Evolutionary conservation across 164 flowering plant species (phyloP).

Genomic region (Litsea cubeba): DNA sequence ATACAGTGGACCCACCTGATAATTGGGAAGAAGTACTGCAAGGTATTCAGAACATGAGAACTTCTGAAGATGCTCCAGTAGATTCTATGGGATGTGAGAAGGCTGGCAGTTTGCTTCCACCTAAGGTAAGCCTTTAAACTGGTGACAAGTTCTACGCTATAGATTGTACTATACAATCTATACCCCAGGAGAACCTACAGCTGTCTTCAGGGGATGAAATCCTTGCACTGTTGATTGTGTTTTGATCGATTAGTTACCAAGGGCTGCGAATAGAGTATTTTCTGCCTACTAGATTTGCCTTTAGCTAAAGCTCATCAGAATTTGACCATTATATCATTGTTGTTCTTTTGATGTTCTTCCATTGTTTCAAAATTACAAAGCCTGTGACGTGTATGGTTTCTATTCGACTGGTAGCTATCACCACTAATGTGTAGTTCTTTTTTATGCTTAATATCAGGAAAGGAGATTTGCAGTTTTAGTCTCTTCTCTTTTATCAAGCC

Average conservation of each 20-base stretch:
- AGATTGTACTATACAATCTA: background rate
- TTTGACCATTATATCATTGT: no score
- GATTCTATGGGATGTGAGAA: conserved; percentile 97
- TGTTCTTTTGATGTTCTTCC: background rate
- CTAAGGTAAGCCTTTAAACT: conserved; percentile 47
- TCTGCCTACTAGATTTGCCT: background rate
- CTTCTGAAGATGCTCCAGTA: conserved; percentile 90
- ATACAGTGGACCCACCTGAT: conserved; percentile 53
- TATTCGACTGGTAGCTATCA: background rate
- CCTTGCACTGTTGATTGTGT: background rate
- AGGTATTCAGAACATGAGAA: conserved; percentile 81
- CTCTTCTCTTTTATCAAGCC: conserved; percentile 95
- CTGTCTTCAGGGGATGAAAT: background rate
- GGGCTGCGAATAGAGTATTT: background rate
- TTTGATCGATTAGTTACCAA: background rate
- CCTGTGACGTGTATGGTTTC: background rate
- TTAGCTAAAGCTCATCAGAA: background rate
- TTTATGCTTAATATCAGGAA: conserved; percentile 46
- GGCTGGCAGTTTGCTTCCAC: conserved; percentile 82
- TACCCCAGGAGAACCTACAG: background rate
- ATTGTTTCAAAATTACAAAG: background rate
- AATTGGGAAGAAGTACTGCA: conserved; percentile 87
- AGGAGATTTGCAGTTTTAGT: conserved; percentile 87
- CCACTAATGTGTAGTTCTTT: background rate
- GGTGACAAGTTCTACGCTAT: background rate